Conservation (phyloP, 495 filamentous ascomycete genomes). For the Thermothielavioides terrestris region DNA sequence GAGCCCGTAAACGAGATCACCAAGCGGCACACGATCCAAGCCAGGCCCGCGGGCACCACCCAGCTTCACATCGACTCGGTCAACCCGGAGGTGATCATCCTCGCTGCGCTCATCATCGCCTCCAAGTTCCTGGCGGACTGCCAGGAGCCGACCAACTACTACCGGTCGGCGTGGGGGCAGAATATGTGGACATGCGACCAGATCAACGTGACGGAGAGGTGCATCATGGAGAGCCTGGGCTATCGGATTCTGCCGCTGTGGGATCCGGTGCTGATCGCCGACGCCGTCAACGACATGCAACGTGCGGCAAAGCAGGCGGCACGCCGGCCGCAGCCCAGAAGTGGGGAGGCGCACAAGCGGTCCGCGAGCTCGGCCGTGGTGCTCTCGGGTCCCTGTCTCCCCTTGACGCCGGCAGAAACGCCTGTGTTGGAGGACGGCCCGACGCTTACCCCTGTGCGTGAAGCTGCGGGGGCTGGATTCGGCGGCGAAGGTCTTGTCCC, state of each 20-base stretch:
- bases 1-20: slow-evolving; percentile 8
- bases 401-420: slow-evolving; percentile 34
- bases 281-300: slow-evolving; percentile 46
- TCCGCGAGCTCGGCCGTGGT: slow-evolving; percentile 34
- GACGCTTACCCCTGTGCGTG: not conserved
- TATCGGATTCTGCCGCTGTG: slow-evolving; percentile 46
- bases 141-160: slow-evolving; percentile 35
- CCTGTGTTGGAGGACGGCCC: slow-evolving; percentile 26
- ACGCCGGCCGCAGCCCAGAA: slow-evolving; percentile 7
- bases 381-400: slow-evolving; percentile 29
- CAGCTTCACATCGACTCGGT: slow-evolving; percentile 47
- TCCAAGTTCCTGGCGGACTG: slow-evolving; percentile 47
- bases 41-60: slow-evolving; percentile 14
- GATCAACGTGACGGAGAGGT: slow-evolving; percentile 46
- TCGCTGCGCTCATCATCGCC: slow-evolving; percentile 43
- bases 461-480: slow-evolving; percentile 7
- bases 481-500: not conserved
- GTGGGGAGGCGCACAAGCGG: slow-evolving; percentile 23
- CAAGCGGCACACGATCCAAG: slow-evolving; percentile 41
- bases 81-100: slow-evolving; percentile 44
- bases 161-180: slow-evolving; percentile 36
- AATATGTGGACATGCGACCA: slow-evolving; percentile 44
- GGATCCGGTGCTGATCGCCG: slow-evolving; percentile 36
- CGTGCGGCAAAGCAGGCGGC: slow-evolving; percentile 38
- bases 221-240: slow-evolving; percentile 46